Percentiles rank a stretch among this genome's conserved stretches.
Conservation (phyloP, 805 yeast species). For the Wickerhamiella vanderwaltii region DNA sequence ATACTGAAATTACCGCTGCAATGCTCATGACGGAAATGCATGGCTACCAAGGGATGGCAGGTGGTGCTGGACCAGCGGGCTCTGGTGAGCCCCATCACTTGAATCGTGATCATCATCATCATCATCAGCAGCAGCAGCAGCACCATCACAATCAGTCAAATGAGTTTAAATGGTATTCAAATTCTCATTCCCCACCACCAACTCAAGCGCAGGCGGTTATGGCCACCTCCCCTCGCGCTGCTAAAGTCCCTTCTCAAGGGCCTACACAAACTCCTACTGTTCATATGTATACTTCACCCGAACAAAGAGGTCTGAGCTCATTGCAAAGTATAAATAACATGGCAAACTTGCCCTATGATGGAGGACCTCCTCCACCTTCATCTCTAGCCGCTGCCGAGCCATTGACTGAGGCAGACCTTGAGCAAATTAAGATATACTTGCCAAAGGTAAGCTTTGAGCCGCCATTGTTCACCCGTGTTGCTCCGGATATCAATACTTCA, state of each 20-base stretch:
- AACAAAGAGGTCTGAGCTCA: neutral
- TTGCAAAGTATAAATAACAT: neutral
- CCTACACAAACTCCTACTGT: too few relatives aligned
- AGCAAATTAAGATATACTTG: neutral
- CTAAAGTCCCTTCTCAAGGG: too few relatives aligned
- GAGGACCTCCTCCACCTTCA: neutral
- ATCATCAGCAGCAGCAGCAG: too few relatives aligned
- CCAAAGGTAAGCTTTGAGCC: constrained; percentile 2
- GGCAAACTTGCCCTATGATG: neutral
- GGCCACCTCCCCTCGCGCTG: too few relatives aligned
- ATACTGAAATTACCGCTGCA: constrained; percentile 15
- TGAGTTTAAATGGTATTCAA: too few relatives aligned
- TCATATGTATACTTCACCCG: too few relatives aligned
- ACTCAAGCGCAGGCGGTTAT: too few relatives aligned
- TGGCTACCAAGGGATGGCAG: neutral
- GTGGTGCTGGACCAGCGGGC: neutral
- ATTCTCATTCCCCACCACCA: too few relatives aligned
- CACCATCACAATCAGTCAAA: too few relatives aligned
- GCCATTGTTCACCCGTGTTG: constrained; percentile 4
- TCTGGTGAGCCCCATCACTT: neutral
- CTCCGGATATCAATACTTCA: constrained; percentile 8
- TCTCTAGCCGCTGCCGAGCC: neutral
- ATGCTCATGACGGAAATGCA: constrained; percentile 14
- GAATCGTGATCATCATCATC: too few relatives aligned
- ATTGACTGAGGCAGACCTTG: constrained; percentile 4